phyloP scores from a whole-genome alignment of 176 grass and related monocot genomes.

The Triticum turgidum region DNA sequence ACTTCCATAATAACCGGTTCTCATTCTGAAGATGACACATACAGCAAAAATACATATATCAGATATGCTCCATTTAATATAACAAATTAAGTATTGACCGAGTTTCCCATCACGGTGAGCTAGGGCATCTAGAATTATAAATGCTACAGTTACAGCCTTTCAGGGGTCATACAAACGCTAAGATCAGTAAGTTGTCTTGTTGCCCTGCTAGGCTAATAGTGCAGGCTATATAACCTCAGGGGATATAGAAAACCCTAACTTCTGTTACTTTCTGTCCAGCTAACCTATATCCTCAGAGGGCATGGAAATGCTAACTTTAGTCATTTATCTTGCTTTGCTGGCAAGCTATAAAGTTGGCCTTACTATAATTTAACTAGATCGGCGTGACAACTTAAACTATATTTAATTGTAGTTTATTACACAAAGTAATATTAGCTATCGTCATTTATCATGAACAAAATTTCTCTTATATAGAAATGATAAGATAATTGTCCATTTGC shows the following conservation, averaged over 20 bases:
- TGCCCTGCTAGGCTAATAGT: neutral
- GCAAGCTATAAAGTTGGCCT: neutral
- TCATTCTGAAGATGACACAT: constrained; percentile 66
- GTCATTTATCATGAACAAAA: neutral
- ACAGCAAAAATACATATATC: neutral
- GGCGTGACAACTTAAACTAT: neutral
- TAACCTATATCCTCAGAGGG: neutral
- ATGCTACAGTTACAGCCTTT: neutral
- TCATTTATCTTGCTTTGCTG: neutral
- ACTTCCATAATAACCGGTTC: constrained; percentile 88
- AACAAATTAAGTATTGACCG: neutral
- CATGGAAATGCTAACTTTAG: neutral
- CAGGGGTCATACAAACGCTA: neutral
- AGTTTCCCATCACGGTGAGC: neutral
- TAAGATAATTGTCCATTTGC: neutral
- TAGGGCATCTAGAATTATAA: neutral
- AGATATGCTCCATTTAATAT: constrained; percentile 3
- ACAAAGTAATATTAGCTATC: neutral
- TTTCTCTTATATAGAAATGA: neutral
- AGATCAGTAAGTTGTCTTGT: neutral
- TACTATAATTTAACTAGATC: neutral
- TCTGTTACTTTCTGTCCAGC: neutral
- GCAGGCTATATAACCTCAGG: too few relatives aligned
- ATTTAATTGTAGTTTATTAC: neutral
- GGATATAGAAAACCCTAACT: neutral